Evolutionary conservation across 306 rosid genomes (phyloP).

Genomic region (Gleditsia sinensis): DNA sequence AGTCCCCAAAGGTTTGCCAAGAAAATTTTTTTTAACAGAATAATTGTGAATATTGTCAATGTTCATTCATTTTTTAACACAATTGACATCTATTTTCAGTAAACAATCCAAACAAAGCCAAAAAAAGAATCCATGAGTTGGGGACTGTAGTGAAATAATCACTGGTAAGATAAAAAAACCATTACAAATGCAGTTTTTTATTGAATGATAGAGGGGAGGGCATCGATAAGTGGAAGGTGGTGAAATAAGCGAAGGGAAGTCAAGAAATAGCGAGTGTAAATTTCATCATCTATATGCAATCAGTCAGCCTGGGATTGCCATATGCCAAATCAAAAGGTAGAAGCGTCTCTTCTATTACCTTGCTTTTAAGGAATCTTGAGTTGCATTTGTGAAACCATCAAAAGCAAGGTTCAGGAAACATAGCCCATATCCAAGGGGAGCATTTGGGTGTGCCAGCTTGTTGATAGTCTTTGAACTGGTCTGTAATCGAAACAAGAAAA

Average conservation of each 20-base stretch:
- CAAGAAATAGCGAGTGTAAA: background rate
- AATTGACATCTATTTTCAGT: background rate
- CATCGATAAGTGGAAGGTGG: background rate
- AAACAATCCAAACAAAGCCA: slow-evolving; percentile 3
- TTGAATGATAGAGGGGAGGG: background rate
- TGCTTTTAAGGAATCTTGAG: slow-evolving; percentile 89
- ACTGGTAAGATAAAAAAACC: background rate
- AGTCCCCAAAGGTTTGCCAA: background rate
- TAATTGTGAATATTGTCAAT: background rate
- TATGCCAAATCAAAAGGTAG: slow-evolving; percentile 7
- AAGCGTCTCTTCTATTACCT: slow-evolving; percentile 50
- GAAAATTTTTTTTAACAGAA: too few species aligned
- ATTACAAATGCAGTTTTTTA: background rate
- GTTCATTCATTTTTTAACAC: background rate
- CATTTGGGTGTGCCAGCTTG: slow-evolving; percentile 95
- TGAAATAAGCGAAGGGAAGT: background rate
- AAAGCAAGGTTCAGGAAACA: slow-evolving; percentile 94
- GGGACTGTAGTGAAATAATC: background rate
- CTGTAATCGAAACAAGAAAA: slow-evolving; percentile 49
- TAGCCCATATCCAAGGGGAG: slow-evolving; percentile 94
- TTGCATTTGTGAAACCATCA: slow-evolving; percentile 99
- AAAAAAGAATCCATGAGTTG: background rate
- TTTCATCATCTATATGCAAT: slow-evolving; percentile 12
- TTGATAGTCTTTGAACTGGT: slow-evolving; percentile 90
- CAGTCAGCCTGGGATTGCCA: slow-evolving; percentile 10